These are phyloP conservation scores for Phytophthora crassamura DNA, from an alignment of 352 stramenopile species.

Conservation along the genomic window DNA sequence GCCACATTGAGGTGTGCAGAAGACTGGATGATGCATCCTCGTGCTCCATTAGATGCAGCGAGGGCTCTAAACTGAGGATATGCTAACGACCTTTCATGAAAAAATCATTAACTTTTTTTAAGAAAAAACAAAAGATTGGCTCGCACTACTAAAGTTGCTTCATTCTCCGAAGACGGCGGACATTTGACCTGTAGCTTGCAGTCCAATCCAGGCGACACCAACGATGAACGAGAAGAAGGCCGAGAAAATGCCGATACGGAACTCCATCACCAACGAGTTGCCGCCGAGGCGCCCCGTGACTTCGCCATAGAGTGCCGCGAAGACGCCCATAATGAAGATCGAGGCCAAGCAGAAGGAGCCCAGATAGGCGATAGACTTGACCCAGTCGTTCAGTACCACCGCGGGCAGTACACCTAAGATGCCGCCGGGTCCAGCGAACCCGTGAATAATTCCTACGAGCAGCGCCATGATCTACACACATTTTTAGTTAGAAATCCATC, in stretches of 20 bases:
- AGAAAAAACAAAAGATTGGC: not conserved
- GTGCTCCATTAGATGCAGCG: constrained; percentile 13
- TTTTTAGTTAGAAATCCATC: not conserved
- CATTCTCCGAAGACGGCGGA: constrained; percentile 73
- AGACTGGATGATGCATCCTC: constrained; percentile 7
- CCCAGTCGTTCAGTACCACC: constrained; percentile 48
- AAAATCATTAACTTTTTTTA: too few relatives aligned
- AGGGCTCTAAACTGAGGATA: constrained; percentile 9
- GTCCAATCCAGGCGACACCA: constrained; percentile 77
- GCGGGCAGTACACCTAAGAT: constrained; percentile 88
- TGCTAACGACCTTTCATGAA: constrained; percentile 5
- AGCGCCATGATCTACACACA: constrained; percentile 68
- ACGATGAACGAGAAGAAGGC: constrained; percentile 76
- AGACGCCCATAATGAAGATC: constrained; percentile 93
- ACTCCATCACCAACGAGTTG: constrained; percentile 63
- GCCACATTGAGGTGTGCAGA: constrained; percentile 31
- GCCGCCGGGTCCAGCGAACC: constrained; percentile 82
- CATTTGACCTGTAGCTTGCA: constrained; percentile 76
- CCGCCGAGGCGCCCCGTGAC: constrained; percentile 61
- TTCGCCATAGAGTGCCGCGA: constrained; percentile 87
- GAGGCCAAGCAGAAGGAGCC: constrained; percentile 88
- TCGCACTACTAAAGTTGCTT: not conserved
- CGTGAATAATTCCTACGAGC: constrained; percentile 88
- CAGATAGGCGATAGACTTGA: constrained; percentile 83
- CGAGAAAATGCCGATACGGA: constrained; percentile 78